Evolutionary conservation across 352 stramenopile genomes (phyloP).

Genomic region (Thalassiosira ordinaria): DNA sequence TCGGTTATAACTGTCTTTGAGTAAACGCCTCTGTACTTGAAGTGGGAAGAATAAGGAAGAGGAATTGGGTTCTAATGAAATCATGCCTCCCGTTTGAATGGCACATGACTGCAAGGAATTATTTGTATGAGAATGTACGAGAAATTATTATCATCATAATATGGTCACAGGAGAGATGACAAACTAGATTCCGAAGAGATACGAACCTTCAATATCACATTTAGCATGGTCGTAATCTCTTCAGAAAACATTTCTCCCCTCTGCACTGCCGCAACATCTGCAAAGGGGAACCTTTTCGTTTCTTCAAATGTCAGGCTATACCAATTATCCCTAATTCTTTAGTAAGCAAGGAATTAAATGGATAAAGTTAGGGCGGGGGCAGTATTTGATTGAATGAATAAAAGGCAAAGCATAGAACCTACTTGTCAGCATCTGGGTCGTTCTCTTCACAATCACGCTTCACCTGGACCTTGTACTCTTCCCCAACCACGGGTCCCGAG

Average conservation of each 20-base stretch:
- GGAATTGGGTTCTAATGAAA: slow-evolving; percentile 26
- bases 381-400: background rate
- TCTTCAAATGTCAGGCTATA: slow-evolving; percentile 22
- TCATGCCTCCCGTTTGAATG: slow-evolving; percentile 29
- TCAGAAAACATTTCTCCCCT: slow-evolving; percentile 8
- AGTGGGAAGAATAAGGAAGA: slow-evolving; percentile 33
- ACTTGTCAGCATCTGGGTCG: slow-evolving; percentile 34
- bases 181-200: too few relatives aligned
- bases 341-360: slow-evolving; percentile 6
- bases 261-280: slow-evolving; percentile 3
- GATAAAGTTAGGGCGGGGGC: too few relatives aligned
- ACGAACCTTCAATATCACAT: slow-evolving; percentile 38
- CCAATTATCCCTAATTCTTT: slow-evolving; percentile 7
- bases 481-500: slow-evolving; percentile 1
- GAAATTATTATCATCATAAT: too few relatives aligned
- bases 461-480: slow-evolving; percentile 20
- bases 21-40: slow-evolving; percentile 1
- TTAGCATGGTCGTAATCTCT: slow-evolving; percentile 32
- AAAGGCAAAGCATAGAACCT: too few relatives aligned
- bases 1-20: too few relatives aligned
- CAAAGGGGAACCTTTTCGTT: slow-evolving; percentile 17
- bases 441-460: slow-evolving; percentile 40
- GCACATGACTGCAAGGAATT: slow-evolving; percentile 28
- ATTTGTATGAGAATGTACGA: too few relatives aligned
- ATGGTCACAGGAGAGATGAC: too few relatives aligned